Evolutionary conservation across 2,329 filamentous ascomycete genomes (phyloP).

Genomic region (Talaromyces islandicus): DNA sequence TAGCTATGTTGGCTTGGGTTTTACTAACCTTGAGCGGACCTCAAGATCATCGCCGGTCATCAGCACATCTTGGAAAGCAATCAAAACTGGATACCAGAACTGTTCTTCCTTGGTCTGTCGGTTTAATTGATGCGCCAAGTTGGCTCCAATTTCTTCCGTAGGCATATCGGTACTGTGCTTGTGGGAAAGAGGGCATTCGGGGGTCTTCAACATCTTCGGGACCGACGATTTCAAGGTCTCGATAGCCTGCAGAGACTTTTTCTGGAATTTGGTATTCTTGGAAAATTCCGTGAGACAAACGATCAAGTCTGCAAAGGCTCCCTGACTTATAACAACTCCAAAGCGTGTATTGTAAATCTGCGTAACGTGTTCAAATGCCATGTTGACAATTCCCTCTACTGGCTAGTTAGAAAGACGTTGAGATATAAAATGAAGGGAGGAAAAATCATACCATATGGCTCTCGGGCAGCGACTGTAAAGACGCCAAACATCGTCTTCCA

Average conservation of each 20-base stretch:
- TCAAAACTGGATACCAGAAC: constrained; percentile 97
- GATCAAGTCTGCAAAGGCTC: constrained; percentile 91
- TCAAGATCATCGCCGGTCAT: constrained; percentile 99
- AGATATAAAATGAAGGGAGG: not conserved
- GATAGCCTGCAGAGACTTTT: constrained; percentile 94
- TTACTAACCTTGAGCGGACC: constrained; percentile 61
- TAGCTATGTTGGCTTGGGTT: constrained; percentile 20
- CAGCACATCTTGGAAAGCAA: constrained; percentile 96
- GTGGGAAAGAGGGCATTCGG: constrained; percentile 84
- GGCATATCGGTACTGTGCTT: constrained; percentile 44
- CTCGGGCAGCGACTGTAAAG: constrained; percentile 89
- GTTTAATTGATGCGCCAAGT: constrained; percentile 57
- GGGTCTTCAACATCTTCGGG: constrained; percentile 88
- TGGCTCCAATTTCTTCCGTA: constrained; percentile 39
- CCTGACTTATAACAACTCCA: constrained; percentile 91
- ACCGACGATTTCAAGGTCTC: constrained; percentile 92
- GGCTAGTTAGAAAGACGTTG: not conserved
- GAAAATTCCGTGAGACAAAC: constrained; percentile 97
- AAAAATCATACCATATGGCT: constrained; percentile 62
- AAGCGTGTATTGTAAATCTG: constrained; percentile 95
- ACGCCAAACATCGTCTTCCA: constrained; percentile 99
- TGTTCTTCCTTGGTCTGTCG: constrained; percentile 91
- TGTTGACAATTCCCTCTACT: constrained; percentile 83
- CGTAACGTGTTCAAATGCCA: constrained; percentile 94
- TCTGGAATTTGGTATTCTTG: constrained; percentile 97